Conservation (phyloP, 139 green algal genomes). For the Axilococcus clingmanii region DNA sequence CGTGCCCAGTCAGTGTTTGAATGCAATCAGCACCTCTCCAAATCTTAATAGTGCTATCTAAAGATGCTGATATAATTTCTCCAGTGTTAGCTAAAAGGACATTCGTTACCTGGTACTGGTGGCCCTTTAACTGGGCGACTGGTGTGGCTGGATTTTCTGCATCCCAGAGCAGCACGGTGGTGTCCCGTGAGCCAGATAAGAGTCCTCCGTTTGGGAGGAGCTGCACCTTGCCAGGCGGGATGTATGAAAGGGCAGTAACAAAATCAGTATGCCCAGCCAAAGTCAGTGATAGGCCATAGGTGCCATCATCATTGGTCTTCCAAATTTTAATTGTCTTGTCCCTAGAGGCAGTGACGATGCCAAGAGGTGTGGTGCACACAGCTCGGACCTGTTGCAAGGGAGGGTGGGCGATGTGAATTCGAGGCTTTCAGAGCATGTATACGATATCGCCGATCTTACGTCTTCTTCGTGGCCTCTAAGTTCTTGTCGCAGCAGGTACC, state of each 20-base stretch:
- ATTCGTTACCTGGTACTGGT: constrained; percentile 70
- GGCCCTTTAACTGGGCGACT: constrained; percentile 48
- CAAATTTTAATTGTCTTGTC: constrained; percentile 61
- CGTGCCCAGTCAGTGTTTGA: constrained; percentile 54
- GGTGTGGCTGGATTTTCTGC: constrained; percentile 7
- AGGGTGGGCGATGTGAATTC: too few species aligned
- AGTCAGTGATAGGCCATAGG: constrained; percentile 2
- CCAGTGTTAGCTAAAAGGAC: constrained; percentile 42
- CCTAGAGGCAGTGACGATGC: constrained; percentile 66
- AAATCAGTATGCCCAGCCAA: constrained; percentile 71
- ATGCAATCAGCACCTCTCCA: constrained; percentile 52
- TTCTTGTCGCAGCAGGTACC: too few species aligned
- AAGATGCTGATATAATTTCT: constrained; percentile 62
- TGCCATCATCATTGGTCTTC: constrained; percentile 7
- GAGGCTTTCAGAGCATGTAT: too few species aligned
- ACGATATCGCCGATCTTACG: too few species aligned
- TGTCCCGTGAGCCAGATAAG: constrained; percentile 77
- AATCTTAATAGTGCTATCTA: constrained; percentile 73
- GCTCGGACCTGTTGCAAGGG: constrained; percentile 18
- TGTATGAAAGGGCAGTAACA: constrained; percentile 58
- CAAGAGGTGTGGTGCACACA: constrained; percentile 2
- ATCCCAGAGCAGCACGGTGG: constrained; percentile 76
- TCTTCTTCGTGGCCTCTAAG: too few species aligned
- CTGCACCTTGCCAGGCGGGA: constrained; percentile 16
- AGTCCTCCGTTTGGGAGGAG: constrained; percentile 37